Base-by-base conservation (phyloP, 345 rosid genomes). In the Citrus sp. region DNA sequence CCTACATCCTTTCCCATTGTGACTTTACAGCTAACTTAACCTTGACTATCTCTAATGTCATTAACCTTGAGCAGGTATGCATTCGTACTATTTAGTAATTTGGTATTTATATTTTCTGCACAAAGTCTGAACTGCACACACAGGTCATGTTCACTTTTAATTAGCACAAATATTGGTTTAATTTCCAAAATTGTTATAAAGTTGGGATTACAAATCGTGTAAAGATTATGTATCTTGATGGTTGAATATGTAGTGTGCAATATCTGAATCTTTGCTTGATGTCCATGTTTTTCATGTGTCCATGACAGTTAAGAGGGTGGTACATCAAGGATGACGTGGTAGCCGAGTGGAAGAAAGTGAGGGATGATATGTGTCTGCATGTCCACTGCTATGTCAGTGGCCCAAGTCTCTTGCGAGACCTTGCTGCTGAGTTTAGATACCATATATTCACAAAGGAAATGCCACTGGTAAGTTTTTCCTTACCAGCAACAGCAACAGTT, bases 391-490 rank as follows among this genome's bases (percentile, higher is more conserved):
- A 80, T 64, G 95, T 93, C 5, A 93, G 95, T 37, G 93, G 98
- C 56, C 92, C 92, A 10, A 93, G 88, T 85, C 81, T 89, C 22
- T 70, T 86, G 78, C 78, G 85, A 56, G 95, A 95, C 80, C 84
- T 93, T 58, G 92, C 93, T 74, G 98, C 98, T 0, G 98, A 92
- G 86, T 85, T 95, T 60, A 86, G 98, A 79, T 95, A 95, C 85
- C 97, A 90, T 72, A 95, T 95, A 18, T 95, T 95, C 88, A 89
- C 98, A 78, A 95, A 95, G 86, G 98, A 95, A 72, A 80, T 92
- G 82, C 98, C 97, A 82, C 80, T 95, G 94, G 98, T 95, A 84
- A 83, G 83, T 84, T 67, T 80, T 64, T 32, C 64, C 61, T 42
- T 49, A 51, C 37, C 27, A 3, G 6, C 24, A 3, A 16, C 30